phyloP scores from a whole-genome alignment of 306 rosid genomes.

The Vigna mungo region DNA sequence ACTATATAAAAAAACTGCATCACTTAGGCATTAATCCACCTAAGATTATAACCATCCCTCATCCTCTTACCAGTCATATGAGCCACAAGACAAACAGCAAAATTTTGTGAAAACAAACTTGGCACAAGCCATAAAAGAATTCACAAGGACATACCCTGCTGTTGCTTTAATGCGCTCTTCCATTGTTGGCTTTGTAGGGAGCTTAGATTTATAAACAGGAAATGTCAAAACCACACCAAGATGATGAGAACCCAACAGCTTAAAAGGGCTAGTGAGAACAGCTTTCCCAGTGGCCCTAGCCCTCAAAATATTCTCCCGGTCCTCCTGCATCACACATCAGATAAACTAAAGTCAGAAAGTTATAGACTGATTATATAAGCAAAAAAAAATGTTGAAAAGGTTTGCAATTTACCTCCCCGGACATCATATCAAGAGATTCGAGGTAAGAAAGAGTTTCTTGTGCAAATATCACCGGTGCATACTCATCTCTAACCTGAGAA shows the following conservation, averaged over 20 bases:
- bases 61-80: not conserved
- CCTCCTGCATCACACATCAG: slow-evolving; percentile 71
- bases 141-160: slow-evolving; percentile 74
- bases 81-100: slow-evolving; percentile 10
- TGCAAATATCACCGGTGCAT: slow-evolving; percentile 92
- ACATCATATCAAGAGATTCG: slow-evolving; percentile 98
- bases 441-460: slow-evolving; percentile 91
- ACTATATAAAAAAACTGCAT: not conserved
- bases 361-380: slow-evolving; percentile 15
- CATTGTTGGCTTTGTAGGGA: slow-evolving; percentile 69
- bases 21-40: slow-evolving; percentile 3
- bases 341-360: slow-evolving; percentile 17
- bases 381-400: slow-evolving; percentile 6
- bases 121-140: slow-evolving; percentile 15
- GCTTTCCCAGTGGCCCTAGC: slow-evolving; percentile 98
- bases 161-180: slow-evolving; percentile 79
- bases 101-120: slow-evolving; percentile 6
- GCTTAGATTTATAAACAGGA: slow-evolving; percentile 95
- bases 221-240: slow-evolving; percentile 99
- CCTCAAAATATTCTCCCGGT: slow-evolving; percentile 92
- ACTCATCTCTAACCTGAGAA: slow-evolving; percentile 85
- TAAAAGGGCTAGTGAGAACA: slow-evolving; percentile 94
- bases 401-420: slow-evolving; percentile 80
- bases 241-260: slow-evolving; percentile 90
- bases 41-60: slow-evolving; percentile 12